Evolutionary conservation across 2,329 filamentous ascomycete species (phyloP), one percentile per base, ranked within the genome.

Genomic region (Fusarium sp.): DNA sequence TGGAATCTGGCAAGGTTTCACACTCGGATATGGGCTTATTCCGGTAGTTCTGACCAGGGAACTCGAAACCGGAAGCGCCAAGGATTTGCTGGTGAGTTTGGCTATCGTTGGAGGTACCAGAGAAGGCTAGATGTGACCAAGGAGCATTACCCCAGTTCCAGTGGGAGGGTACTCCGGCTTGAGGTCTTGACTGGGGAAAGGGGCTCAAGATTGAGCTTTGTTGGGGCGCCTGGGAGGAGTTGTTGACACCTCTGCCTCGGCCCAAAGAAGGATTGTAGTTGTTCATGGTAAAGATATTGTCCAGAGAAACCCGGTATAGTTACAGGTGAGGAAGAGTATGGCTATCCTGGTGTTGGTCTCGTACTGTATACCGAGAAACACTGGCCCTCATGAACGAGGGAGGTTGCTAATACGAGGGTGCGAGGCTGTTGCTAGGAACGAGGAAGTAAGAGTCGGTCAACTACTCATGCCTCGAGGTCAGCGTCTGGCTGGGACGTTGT

Each of bases 1-100:
- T 86, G 13, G 87, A 88, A 73, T 88, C 87, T 11, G 82, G 76
- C 50, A 80, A 61, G 5, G 83, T 85, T 56, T 81, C 82, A 68
- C 81, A 82, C 54, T 86, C 85, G 7, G 85, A 87, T 9, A 82
- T 74, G 13, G 66, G 68, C 6, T 73, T 71, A 66, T 63, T 80
- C 47, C 79, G 72, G 35, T 78, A 82, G 27, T 69, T 70, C 33
- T 75, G 71, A 59, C 77, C 79, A 9, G 67, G 64, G 18, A 63
- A 45, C 22, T 74, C 65, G 25, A 73, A 79, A 45, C 40, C 52
- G 36, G 63, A 63, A n/a, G 70, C 63, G 22, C 61, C 45, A 25
- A 75, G 52, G 31, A 78, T 33, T 20, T 70, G 63, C 14, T 67
- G 78, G 18, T 77, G 77, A 70, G 81, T 75, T 66, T 81, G 82